Conservation (phyloP, 257 asterid genomes). For the Coffea eugenioides region DNA sequence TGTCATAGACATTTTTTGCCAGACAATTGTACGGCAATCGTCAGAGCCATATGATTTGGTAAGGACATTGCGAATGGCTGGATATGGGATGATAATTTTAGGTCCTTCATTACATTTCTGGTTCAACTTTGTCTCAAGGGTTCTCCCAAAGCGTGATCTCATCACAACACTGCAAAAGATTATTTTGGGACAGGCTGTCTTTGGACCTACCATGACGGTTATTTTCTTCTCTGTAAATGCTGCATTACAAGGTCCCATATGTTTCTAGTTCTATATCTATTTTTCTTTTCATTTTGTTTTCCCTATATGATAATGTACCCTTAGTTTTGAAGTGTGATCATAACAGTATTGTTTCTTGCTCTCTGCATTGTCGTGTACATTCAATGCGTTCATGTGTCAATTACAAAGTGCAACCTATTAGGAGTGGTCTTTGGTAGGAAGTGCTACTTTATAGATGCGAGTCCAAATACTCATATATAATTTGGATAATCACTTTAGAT, state of each 20-base stretch:
- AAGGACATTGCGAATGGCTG: constrained; percentile 40
- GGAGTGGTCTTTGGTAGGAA: not conserved
- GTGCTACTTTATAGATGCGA: not conserved
- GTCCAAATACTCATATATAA: not conserved
- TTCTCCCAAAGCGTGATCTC: constrained; percentile 67
- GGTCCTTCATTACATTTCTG: constrained; percentile 46
- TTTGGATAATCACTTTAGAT: too few species aligned
- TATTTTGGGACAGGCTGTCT: constrained; percentile 68
- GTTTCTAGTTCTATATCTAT: not conserved
- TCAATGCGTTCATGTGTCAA: not conserved
- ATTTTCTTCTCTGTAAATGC: constrained; percentile 84
- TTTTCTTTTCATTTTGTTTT: not conserved
- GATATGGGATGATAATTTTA: constrained; percentile 38
- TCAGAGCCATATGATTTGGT: constrained; percentile 36
- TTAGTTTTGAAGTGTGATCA: not conserved
- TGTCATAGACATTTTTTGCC: not conserved
- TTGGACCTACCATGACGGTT: constrained; percentile 74
- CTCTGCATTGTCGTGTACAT: not conserved
- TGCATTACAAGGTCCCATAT: constrained; percentile 63
- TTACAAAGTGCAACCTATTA: not conserved
- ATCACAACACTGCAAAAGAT: constrained; percentile 72
- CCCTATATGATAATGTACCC: not conserved
- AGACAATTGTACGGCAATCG: constrained; percentile 29
- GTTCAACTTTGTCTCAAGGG: constrained; percentile 53
- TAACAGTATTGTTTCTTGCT: not conserved